Percentiles rank a stretch among this genome's conserved stretches.
Evolutionary conservation across 352 stramenopile species (phyloP).

Genomic region (Globisporangium heterothallicum): DNA sequence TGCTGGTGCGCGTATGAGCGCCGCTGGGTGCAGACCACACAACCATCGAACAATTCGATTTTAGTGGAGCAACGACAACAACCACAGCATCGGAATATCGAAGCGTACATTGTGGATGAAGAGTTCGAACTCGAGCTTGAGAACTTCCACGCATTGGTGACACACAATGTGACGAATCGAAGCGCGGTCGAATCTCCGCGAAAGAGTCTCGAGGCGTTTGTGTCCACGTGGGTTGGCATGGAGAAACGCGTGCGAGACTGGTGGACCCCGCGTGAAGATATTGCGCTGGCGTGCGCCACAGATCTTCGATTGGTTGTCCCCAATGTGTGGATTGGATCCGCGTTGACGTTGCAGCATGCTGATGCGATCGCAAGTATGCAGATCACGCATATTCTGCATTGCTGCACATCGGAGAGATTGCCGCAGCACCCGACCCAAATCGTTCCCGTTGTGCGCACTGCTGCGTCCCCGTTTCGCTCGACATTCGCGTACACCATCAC

Average conservation of each 20-base stretch:
- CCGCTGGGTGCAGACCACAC: conserved; percentile 1
- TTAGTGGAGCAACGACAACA: not conserved
- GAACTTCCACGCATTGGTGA: conserved; percentile 20
- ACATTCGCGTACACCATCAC: conserved; percentile 11
- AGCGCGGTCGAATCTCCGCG: conserved; percentile 8
- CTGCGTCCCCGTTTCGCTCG: conserved; percentile 1
- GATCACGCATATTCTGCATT: conserved; percentile 19
- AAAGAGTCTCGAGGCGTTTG: conserved; percentile 5
- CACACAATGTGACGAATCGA: not conserved
- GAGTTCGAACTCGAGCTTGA: conserved; percentile 20
- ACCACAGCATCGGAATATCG: not conserved
- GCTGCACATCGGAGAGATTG: not conserved
- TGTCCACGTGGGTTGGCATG: conserved; percentile 10
- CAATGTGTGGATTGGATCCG: conserved; percentile 28
- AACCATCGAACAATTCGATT: not conserved
- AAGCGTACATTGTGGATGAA: conserved; percentile 11
- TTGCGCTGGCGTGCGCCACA: conserved; percentile 14
- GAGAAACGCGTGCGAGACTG: conserved; percentile 6
- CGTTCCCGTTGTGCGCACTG: conserved; percentile 2
- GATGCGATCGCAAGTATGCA: conserved; percentile 8
- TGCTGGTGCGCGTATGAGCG: conserved; percentile 14
- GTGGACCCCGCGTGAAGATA: conserved; percentile 10
- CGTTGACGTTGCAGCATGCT: conserved; percentile 14
- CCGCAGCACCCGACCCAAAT: not conserved
- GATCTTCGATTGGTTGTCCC: conserved; percentile 33